phyloP scores from a whole-genome alignment of 2,329 filamentous ascomycete species.

The Plectosphaerella sp. region DNA sequence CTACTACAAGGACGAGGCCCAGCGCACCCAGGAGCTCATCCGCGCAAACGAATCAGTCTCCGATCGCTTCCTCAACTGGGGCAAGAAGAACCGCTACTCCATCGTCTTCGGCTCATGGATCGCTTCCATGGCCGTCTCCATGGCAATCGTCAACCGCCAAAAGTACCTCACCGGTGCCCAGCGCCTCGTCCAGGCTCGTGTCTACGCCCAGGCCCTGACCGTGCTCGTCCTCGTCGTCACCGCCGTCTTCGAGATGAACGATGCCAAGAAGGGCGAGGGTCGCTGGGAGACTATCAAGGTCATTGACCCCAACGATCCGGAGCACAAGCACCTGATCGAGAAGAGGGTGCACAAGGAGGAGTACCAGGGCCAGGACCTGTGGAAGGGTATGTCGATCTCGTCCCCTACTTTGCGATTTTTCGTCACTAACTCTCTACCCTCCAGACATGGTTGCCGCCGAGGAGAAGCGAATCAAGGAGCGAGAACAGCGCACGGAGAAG shows the following conservation, averaged over 20 bases:
- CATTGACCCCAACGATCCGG: conserved; percentile 74
- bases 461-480: conserved; percentile 54
- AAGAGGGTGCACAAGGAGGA: conserved; percentile 84
- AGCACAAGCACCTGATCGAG: conserved; percentile 79
- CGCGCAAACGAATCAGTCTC: conserved; percentile 50
- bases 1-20: conserved; percentile 60
- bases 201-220: conserved; percentile 88
- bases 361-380: conserved; percentile 86
- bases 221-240: conserved; percentile 78
- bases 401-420: background rate
- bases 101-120: conserved; percentile 83
- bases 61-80: conserved; percentile 67
- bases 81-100: conserved; percentile 75
- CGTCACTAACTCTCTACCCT: conserved; percentile 8
- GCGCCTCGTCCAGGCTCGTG: conserved; percentile 90
- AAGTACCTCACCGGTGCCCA: conserved; percentile 70
- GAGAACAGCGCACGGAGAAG: conserved; percentile 17
- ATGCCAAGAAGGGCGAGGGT: conserved; percentile 71
- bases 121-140: conserved; percentile 70
- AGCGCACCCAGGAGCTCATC: conserved; percentile 50
- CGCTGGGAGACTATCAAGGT: conserved; percentile 84
- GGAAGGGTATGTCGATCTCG: conserved; percentile 62
- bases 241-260: conserved; percentile 74
- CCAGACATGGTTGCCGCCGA: conserved; percentile 79
- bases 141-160: conserved; percentile 73